A percentile compares a stretch with the other conserved stretches of the same genome.
Evolutionary conservation across 106 monocot genomes (phyloP).

Genomic region (Acorus gramineus): DNA sequence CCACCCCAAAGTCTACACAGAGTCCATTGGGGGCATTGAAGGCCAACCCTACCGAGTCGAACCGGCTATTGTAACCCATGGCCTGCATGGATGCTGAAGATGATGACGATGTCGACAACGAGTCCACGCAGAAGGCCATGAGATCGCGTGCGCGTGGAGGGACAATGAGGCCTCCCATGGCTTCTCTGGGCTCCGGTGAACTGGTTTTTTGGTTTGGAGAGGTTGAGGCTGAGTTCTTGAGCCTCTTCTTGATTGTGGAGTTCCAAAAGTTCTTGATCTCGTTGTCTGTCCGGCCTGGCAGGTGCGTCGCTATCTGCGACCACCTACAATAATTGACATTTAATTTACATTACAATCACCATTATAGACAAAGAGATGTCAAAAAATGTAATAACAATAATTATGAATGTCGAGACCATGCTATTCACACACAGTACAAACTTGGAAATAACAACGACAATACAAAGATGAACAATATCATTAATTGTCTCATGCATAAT

Average conservation of each 20-base stretch:
- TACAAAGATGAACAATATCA: too few relatives aligned
- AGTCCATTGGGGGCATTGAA: conserved; percentile 9
- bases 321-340: conserved; percentile 29
- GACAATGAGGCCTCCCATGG: background rate
- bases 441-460: too few relatives aligned
- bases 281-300: conserved; percentile 82
- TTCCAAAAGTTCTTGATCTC: conserved; percentile 98
- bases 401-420: too few relatives aligned
- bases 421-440: too few relatives aligned
- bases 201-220: background rate
- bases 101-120: conserved; percentile 11
- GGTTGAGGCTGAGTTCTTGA: conserved; percentile 33
- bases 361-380: background rate
- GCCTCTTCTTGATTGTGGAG: conserved; percentile 86
- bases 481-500: too few relatives aligned
- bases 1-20: conserved; percentile 19
- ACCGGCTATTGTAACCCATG: conserved; percentile 4
- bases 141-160: conserved; percentile 1
- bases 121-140: conserved; percentile 19
- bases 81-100: conserved; percentile 22
- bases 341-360: too few relatives aligned
- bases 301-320: conserved; percentile 76
- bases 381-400: too few relatives aligned
- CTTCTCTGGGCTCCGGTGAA: conserved; percentile 1
- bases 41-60: conserved; percentile 23